Base-by-base conservation (phyloP, 495 filamentous ascomycete genomes). In the Thermothielavioides terrestris region DNA sequence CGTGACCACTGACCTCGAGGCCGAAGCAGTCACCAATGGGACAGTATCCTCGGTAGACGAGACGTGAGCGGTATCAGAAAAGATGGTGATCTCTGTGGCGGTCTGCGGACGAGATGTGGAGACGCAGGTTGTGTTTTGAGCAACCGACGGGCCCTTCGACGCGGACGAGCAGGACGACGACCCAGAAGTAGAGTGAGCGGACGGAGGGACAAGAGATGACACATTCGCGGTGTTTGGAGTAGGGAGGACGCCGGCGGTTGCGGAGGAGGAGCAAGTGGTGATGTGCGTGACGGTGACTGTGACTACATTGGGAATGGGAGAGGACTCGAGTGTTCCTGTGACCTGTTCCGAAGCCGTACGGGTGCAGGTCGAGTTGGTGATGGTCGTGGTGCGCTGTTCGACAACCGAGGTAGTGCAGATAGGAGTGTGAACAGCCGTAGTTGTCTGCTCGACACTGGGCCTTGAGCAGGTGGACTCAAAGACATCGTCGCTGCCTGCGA, bases 391-490 rank as follows among this genome's bases (percentile, higher is more conserved):
- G 14, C 14, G 6, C 10, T 49, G 26, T 4, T 34, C 26, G 8
- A 36, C 21, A 27, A 25, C 14, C 20, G 53, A 53, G 45, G 22
- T 52, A 18, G 58, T 48, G 43, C 61, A 62, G 12, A 52, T 57
- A 5, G 58, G 37, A 18, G 49, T 37, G 15, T 22, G 34, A 3
- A 43, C 36, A 3, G 10, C 28, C 7, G 20, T 10, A 3, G 17
- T 9, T 1, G 37, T 4, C 4, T 35, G 11, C 8, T 26, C 37
- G n/a, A 53, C 45, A 1, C 20, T 20, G 14, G 53, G 53, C 46
- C 38, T 52, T 20, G 57, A 48, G 40, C 63, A 66, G 17, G 56
- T 66, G 2, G 58, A 42, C 28, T 49, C 43, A 11, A 9, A 4
- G n/a, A 42, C 28, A 11, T 46, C 15, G n/a, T 47, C 14, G 15